Percentiles rank a stretch among this genome's conserved stretches.
These are phyloP conservation scores for Pterula multifida DNA, from an alignment of 1,284 basidiomycete species.

Conservation along the genomic window DNA sequence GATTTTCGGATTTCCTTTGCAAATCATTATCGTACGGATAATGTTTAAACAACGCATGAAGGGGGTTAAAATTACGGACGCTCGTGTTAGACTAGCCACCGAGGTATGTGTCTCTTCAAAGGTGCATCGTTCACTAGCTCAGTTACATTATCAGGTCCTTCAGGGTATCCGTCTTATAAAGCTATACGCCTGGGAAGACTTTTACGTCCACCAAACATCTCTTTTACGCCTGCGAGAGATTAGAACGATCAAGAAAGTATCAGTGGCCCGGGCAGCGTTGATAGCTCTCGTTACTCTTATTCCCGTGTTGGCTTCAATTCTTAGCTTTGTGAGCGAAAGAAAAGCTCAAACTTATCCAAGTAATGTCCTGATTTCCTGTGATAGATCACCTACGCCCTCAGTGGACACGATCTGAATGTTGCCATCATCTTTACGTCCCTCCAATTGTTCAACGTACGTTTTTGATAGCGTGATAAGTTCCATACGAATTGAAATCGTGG, in stretches of 20 bases:
- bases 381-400: conserved; percentile 41
- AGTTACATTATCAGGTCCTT: conserved; percentile 19
- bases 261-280: conserved; percentile 10
- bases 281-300: conserved; percentile 30
- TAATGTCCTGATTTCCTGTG: conserved; percentile 3
- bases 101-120: conserved; percentile 19
- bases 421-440: conserved; percentile 50
- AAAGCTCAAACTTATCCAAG: too few species aligned
- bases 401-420: conserved; percentile 37
- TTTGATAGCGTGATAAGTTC: neutral
- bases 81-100: conserved; percentile 39
- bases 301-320: conserved; percentile 42
- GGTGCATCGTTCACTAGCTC: neutral
- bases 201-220: conserved; percentile 33
- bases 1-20: conserved; percentile 48
- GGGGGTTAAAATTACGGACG: conserved; percentile 65
- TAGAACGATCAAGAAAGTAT: conserved; percentile 21
- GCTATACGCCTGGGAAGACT: conserved; percentile 31
- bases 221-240: conserved; percentile 29
- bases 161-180: conserved; percentile 34
- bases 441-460: conserved; percentile 44
- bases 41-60: conserved; percentile 56
- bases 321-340: conserved; percentile 41
- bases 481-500: neutral
- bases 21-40: conserved; percentile 45